Evolutionary conservation across 2,329 filamentous ascomycete species (phyloP), one percentile per base, ranked within the genome.

Genomic region (Calonectria montana): DNA sequence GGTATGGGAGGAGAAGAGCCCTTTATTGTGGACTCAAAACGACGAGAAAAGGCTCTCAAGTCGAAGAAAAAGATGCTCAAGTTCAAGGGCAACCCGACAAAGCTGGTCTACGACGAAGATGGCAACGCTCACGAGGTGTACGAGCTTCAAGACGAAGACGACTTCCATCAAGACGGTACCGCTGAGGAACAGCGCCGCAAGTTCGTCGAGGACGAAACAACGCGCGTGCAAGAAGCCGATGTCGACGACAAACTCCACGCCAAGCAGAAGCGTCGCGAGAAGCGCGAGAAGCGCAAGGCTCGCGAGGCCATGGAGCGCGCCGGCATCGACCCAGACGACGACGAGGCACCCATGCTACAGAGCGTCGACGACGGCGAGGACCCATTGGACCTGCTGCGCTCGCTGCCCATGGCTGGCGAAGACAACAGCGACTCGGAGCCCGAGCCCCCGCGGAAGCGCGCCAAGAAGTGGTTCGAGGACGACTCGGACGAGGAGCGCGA

Each of bases 41-140:
- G 97, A 27, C 93, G 95, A 76, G 96, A 98, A 85, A 98, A 98
- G 86, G 90, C 98, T n/a, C 90, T 98, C 75, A 93, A 93, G 80
- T 97, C 94, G 23, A 98, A 98, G 88, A 98, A 98, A 88, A 94
- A 97, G 84, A 90, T 98, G 75, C 89, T 95, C 80, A 97, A 97
- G 82, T 94, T 94, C 87, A 97, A 95, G 87, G 94, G 95, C 80
- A 94, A 93, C 81, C 94, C 94, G 15, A 92, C 91, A 47, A 97
- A 97, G 82, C 86, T 98, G 9, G 89, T 98, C 6, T 99, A 96
- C 82, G 96, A 98, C 84, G 96, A 98, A 59, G 95, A 98, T 37
- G 96, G 96, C 77, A 92, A 94, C 73, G 88, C 95, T 3, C 95
- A 97, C 82, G 91, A 94, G 74, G 83, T 97, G 16, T 98, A 98